Evolutionary conservation across 169 alveolate species (phyloP).

Genomic region (Plasmodium inui): DNA sequence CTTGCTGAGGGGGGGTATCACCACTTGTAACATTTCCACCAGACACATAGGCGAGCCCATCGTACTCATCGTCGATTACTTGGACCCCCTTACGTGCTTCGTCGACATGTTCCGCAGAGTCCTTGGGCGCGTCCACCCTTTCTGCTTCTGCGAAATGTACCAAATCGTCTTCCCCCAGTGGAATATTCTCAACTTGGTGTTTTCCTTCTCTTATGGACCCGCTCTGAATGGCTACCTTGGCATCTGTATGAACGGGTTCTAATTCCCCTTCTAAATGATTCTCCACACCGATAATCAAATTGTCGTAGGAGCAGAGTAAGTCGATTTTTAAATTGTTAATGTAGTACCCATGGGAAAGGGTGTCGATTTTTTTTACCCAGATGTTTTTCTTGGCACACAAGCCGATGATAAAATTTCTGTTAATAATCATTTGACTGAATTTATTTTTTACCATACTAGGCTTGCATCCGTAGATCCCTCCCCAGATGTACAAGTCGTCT

Average conservation of each 20-base stretch:
- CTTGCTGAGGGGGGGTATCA: neutral
- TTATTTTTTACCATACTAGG: slow-evolving; percentile 59
- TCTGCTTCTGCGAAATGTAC: neutral
- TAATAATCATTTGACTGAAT: slow-evolving; percentile 42
- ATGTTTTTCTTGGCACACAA: slow-evolving; percentile 35
- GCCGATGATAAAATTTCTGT: slow-evolving; percentile 50
- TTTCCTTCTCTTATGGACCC: neutral
- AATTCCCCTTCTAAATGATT: neutral
- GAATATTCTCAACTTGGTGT: neutral
- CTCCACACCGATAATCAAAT: slow-evolving; percentile 70
- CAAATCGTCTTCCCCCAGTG: neutral
- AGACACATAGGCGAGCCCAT: neutral
- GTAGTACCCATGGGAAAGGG: slow-evolving; percentile 46
- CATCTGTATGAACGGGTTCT: neutral
- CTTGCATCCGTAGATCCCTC: slow-evolving; percentile 37
- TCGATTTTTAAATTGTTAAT: slow-evolving; percentile 46
- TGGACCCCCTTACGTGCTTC: neutral
- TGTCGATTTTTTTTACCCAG: slow-evolving; percentile 59
- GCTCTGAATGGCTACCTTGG: neutral
- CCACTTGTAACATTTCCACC: neutral
- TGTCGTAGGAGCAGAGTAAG: slow-evolving; percentile 34
- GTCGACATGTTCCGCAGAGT: neutral
- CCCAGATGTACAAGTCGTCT: slow-evolving; percentile 59
- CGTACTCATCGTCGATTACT: neutral
- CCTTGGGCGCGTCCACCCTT: neutral